These are phyloP conservation scores for Rhododendron ferrugineum DNA, from an alignment of 148 eudicot species.

Conservation along the genomic window DNA sequence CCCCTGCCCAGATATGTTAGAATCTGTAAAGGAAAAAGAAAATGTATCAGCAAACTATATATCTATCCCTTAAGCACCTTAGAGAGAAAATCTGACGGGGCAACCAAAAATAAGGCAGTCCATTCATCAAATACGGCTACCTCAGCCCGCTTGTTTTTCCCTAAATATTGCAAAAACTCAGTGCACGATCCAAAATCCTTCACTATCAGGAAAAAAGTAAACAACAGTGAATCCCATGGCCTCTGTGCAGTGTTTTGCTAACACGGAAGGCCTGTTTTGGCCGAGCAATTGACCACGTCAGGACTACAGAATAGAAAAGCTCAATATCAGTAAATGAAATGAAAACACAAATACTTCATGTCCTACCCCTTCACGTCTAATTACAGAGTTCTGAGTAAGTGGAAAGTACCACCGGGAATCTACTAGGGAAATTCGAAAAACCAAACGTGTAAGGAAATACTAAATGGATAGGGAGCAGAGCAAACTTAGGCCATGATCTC, in stretches of 20 bases:
- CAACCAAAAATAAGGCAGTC: constrained; percentile 86
- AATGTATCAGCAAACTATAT: no score
- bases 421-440: no score
- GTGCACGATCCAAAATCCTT: constrained; percentile 84
- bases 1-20: no score
- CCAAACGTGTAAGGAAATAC: background rate
- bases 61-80: constrained; percentile 56
- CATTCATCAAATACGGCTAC: constrained; percentile 91
- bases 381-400: no score
- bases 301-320: constrained; percentile 53
- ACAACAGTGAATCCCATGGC: constrained; percentile 64
- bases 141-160: constrained; percentile 72
- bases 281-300: constrained; percentile 73
- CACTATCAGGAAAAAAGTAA: constrained; percentile 91
- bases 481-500: background rate
- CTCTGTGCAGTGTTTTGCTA: constrained; percentile 67
- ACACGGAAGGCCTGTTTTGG: constrained; percentile 81
- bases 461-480: background rate
- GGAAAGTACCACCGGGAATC: no score
- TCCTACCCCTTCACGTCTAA: background rate
- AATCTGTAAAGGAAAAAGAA: no score
- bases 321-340: background rate
- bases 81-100: constrained; percentile 80
- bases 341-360: background rate
- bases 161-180: constrained; percentile 70